Evolutionary conservation across 805 yeast genomes (phyloP).

Genomic region (Middelhovenomyces tepae): DNA sequence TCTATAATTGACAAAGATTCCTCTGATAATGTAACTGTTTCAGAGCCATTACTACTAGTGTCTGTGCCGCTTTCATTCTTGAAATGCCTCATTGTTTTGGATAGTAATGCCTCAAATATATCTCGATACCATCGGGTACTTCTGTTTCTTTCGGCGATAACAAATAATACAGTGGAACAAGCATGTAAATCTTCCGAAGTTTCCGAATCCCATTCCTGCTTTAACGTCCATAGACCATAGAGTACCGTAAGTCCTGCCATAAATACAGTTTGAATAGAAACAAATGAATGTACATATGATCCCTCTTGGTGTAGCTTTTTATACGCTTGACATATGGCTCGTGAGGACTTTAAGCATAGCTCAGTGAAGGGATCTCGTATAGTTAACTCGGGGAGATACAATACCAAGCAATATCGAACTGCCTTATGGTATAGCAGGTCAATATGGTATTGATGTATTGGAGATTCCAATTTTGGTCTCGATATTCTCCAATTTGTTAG

Average conservation of each 20-base stretch:
- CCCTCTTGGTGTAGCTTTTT: conserved; percentile 7
- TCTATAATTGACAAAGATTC: too few species aligned
- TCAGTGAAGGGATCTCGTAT: not conserved
- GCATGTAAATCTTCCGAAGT: conserved; percentile 7
- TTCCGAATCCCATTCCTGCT: conserved; percentile 6
- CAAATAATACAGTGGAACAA: conserved; percentile 9
- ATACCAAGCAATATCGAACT: conserved; percentile 5
- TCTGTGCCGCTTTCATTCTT: too few species aligned
- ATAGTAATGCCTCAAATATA: conserved; percentile 7
- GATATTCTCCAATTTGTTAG: conserved; percentile 4
- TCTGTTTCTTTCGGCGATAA: conserved; percentile 6
- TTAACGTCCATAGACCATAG: conserved; percentile 10
- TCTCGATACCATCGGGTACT: conserved; percentile 5
- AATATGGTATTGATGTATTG: conserved; percentile 7
- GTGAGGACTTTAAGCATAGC: conserved; percentile 6
- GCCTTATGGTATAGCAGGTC: conserved; percentile 7
- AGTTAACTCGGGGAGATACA: conserved; percentile 2
- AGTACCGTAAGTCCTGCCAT: conserved; percentile 8
- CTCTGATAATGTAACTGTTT: too few species aligned
- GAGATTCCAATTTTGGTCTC: conserved; percentile 1
- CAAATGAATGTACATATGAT: conserved; percentile 6
- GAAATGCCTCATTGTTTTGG: conserved; percentile 7
- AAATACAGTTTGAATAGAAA: conserved; percentile 8
- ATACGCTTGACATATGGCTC: conserved; percentile 4
- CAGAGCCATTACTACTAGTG: too few species aligned